Percentiles rank a stretch among this genome's conserved stretches.
Conservation (phyloP, 441 rosid species). For the Arabidopsis lyrata region DNA sequence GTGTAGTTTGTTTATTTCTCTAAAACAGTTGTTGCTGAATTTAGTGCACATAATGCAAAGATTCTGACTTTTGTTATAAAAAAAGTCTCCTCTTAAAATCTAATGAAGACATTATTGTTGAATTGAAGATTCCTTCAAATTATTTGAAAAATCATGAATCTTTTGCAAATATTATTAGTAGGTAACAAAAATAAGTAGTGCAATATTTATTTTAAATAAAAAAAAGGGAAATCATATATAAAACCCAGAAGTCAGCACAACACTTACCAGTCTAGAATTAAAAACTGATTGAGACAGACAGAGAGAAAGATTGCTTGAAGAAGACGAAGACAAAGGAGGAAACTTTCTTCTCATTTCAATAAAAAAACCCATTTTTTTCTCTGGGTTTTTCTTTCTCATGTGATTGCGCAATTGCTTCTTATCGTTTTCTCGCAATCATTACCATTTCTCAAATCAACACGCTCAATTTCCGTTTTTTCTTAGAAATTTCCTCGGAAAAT, state of each 20-base stretch:
- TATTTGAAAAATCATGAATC: background rate
- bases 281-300: slow-evolving; percentile 32
- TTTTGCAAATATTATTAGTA: background rate
- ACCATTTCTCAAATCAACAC: slow-evolving; percentile 25
- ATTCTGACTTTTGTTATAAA: background rate
- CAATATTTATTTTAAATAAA: background rate
- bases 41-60: background rate
- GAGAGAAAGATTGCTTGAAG: slow-evolving; percentile 37
- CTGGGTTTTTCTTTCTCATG: background rate
- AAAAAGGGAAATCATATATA: background rate
- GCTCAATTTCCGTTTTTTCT: background rate
- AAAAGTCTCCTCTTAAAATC: background rate
- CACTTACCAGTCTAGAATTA: slow-evolving; percentile 31
- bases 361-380: background rate
- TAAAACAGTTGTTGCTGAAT: slow-evolving; percentile 6
- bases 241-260: slow-evolving; percentile 31
- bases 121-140: background rate
- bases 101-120: slow-evolving; percentile 2
- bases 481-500: slow-evolving; percentile 21
- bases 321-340: slow-evolving; percentile 30
- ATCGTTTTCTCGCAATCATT: slow-evolving; percentile 27
- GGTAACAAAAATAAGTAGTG: background rate
- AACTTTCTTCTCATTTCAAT: slow-evolving; percentile 25
- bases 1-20: background rate
- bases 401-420: slow-evolving; percentile 27